phyloP scores from a whole-genome alignment of 768 basidiomycete species.

The Pleurotus tuoliensis region DNA sequence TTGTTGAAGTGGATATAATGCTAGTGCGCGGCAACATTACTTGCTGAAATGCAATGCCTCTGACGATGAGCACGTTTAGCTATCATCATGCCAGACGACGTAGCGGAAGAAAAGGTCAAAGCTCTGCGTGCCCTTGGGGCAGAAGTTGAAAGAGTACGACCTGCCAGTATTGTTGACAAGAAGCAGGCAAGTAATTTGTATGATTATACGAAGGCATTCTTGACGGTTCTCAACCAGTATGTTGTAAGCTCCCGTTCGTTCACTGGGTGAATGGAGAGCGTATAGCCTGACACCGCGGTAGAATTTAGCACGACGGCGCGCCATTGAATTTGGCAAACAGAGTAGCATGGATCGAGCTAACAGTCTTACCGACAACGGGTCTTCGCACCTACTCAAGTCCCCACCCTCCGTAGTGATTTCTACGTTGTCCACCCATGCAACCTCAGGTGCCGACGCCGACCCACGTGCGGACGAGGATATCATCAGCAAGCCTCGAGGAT shows the following conservation, averaged over 20 bases:
- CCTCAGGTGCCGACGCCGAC: slow-evolving; percentile 31
- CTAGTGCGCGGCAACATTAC: slow-evolving; percentile 48
- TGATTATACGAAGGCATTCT: too few species aligned
- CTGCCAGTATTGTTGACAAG: slow-evolving; percentile 94
- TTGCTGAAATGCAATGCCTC: background rate
- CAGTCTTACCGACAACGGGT: slow-evolving; percentile 13
- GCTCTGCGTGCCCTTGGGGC: slow-evolving; percentile 83
- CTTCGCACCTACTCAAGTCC: slow-evolving; percentile 32
- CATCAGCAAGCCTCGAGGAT: slow-evolving; percentile 62
- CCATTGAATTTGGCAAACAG: slow-evolving; percentile 62
- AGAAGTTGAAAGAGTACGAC: slow-evolving; percentile 84
- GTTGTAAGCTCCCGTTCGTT: slow-evolving; percentile 45
- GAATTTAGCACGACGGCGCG: slow-evolving; percentile 86
- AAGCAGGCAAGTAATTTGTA: slow-evolving; percentile 61
- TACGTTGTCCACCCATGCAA: slow-evolving; percentile 38
- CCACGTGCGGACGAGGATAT: slow-evolving; percentile 39
- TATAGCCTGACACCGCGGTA: slow-evolving; percentile 21
- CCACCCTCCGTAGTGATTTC: slow-evolving; percentile 52
- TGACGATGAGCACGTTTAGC: slow-evolving; percentile 35
- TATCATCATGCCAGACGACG: slow-evolving; percentile 88
- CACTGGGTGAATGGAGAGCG: background rate
- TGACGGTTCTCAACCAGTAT: slow-evolving; percentile 35
- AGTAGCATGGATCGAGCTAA: slow-evolving; percentile 17
- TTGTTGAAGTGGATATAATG: slow-evolving; percentile 72
- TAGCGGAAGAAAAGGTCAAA: slow-evolving; percentile 88